Conservation (phyloP, 306 rosid species). For the Alnus glutinosa region DNA sequence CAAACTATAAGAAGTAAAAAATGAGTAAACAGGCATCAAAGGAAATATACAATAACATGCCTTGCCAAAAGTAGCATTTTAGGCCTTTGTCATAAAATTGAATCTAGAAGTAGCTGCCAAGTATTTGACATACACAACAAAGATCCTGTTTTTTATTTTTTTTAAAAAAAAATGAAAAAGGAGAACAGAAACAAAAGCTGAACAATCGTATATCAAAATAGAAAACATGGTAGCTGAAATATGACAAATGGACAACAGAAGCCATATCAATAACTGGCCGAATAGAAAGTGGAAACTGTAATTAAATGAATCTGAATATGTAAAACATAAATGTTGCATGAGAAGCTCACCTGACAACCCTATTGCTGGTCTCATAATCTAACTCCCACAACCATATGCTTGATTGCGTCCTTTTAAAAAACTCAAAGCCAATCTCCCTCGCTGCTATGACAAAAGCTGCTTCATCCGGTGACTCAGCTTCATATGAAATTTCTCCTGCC, state of each 20-base stretch:
- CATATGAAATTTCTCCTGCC: constrained; percentile 61
- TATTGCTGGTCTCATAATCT: constrained; percentile 50
- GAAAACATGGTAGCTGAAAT: constrained; percentile 11
- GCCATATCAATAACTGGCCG: constrained; percentile 1
- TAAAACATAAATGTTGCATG: constrained; percentile 27
- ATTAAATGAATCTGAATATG: background rate
- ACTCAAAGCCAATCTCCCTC: constrained; percentile 82
- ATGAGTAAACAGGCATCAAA: background rate
- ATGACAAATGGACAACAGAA: background rate
- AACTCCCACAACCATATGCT: constrained; percentile 65
- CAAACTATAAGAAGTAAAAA: constrained; percentile 8
- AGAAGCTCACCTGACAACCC: constrained; percentile 77
- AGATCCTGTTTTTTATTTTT: background rate
- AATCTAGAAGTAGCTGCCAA: background rate
- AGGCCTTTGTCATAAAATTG: background rate
- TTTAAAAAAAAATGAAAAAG: background rate
- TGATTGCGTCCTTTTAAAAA: constrained; percentile 63
- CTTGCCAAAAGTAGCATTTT: background rate
- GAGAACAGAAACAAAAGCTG: background rate
- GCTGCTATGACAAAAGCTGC: constrained; percentile 95
- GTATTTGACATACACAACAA: background rate
- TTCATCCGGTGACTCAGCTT: constrained; percentile 94
- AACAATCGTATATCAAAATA: constrained; percentile 1
- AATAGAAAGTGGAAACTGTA: background rate
- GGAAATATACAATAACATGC: background rate